Base-by-base conservation (phyloP, 2,329 filamentous ascomycete species). In the Nigrograna mackinnonii region DNA sequence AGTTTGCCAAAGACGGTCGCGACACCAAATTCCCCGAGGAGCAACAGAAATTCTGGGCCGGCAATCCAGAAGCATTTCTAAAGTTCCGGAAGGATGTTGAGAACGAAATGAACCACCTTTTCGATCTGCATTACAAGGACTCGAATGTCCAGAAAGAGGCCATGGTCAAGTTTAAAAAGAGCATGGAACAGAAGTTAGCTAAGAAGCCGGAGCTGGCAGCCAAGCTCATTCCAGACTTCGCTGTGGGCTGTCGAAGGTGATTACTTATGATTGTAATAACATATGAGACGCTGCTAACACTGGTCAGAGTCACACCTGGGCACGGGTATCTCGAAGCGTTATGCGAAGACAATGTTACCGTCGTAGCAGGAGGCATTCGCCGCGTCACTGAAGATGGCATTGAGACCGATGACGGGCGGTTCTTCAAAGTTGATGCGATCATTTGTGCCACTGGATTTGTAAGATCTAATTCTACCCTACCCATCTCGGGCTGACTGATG, bases 391-490 rank as follows among this genome's bases (percentile, higher is more conserved):
- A 28, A 9, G 24, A 34, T 28, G 24, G 24, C n/a, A 28, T 28
- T n/a, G 9, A 28, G 24, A 28, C n/a, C 9, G 24, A 9, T 28
- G 24, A 28, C 24, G 24, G 24, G n/a, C 9, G 9, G 9, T n/a
- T 9, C 24, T n/a, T 28, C 24, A 9, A 9, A 9, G 12, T 14
- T 6, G 26, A 34, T 14, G 28, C 17, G 4, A 6, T 67, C 64
- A 7, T 28, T 9, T 28, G 24, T n/a, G 24, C 24, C n/a, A 28
- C 24, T 9, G 24, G 24, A 28, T 28, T 28, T n/a, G 24, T n/a
- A n/a, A n/a, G n/a, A n/a, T n/a, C n/a, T n/a, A n/a, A n/a, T n/a
- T n/a, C n/a, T n/a, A n/a, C n/a, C n/a, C n/a, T n/a, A n/a, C n/a
- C n/a, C n/a, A n/a, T n/a, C n/a, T n/a, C n/a, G n/a, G n/a, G n/a